Percentiles rank a stretch among this genome's conserved stretches.
Conservation (phyloP, 2,329 filamentous ascomycete species). For the Neoascochyta sp. region DNA sequence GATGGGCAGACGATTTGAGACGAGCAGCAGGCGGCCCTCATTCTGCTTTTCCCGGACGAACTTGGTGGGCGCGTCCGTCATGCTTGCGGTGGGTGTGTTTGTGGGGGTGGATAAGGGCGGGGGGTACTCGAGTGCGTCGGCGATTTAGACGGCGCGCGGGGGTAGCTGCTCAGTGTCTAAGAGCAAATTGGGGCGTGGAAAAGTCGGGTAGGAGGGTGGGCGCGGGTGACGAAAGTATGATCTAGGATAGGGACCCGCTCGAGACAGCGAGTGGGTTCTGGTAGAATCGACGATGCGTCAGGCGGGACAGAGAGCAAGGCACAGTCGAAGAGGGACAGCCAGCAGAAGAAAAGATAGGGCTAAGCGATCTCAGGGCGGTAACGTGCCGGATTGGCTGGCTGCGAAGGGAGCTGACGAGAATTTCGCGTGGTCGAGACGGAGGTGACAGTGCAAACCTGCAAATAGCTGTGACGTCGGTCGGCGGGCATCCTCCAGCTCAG, state of each 20-base stretch:
- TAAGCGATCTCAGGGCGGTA: conserved; percentile 8
- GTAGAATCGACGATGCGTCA: conserved; percentile 23
- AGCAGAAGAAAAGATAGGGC: conserved; percentile 10
- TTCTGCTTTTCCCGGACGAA: conserved; percentile 20
- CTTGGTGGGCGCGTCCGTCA: conserved; percentile 32
- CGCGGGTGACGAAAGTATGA: conserved; percentile 34
- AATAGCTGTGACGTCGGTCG: conserved; percentile 9
- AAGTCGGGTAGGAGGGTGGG: too few relatives aligned
- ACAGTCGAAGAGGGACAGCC: conserved; percentile 10
- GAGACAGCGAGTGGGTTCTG: conserved; percentile 24
- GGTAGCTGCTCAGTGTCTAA: conserved; percentile 1
- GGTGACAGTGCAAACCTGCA: conserved; percentile 5
- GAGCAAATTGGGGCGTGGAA: conserved; percentile 1
- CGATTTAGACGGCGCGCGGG: conserved; percentile 1
- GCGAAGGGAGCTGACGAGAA: conserved; percentile 8
- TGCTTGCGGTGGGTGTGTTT: conserved; percentile 8
- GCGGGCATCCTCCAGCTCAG: conserved; percentile 5
- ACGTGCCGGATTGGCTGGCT: conserved; percentile 12
- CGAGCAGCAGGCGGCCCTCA: conserved; percentile 64
- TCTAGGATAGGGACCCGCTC: conserved; percentile 22
- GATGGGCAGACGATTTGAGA: conserved; percentile 93
- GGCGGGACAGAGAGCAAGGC: conserved; percentile 8
- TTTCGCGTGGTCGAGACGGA: conserved; percentile 5
- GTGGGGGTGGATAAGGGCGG: conserved; percentile 2
- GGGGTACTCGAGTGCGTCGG: conserved; percentile 5